These are phyloP conservation scores for Podila horticola DNA, from an alignment of 192 early-diverging fungal species.

Conservation along the genomic window DNA sequence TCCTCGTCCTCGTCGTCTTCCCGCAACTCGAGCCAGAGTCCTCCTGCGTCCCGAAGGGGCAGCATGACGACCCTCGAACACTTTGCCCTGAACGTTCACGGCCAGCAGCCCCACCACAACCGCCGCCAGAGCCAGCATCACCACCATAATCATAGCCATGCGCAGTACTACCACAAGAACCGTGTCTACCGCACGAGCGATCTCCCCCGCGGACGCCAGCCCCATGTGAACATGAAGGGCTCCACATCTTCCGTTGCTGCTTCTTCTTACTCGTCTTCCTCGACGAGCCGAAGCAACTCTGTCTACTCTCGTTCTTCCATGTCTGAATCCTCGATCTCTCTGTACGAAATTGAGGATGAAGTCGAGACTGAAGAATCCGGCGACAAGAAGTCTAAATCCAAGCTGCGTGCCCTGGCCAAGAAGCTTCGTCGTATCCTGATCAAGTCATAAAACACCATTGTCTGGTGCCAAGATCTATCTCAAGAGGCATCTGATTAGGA, in stretches of 20 bases:
- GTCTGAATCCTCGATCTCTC: neutral
- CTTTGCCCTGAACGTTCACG: neutral
- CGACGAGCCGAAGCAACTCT: neutral
- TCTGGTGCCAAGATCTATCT: neutral
- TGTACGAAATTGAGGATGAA: neutral
- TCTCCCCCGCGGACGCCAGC: conserved; percentile 17
- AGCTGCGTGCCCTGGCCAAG: conserved; percentile 5
- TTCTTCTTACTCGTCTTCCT: neutral
- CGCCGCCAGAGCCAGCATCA: neutral
- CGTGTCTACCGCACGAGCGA: conserved; percentile 19
- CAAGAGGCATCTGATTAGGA: too few relatives aligned
- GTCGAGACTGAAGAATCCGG: neutral
- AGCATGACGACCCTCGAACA: neutral
- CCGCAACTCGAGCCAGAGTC: conserved; percentile 4
- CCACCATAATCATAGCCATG: neutral
- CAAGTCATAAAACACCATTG: neutral
- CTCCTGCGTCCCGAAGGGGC: neutral
- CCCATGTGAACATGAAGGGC: neutral
- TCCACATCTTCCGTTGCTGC: neutral
- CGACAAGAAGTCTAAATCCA: neutral
- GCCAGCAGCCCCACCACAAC: conserved; percentile 2
- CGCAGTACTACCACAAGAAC: conserved; percentile 4
- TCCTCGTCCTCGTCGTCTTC: neutral
- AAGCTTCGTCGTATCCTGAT: conserved; percentile 11
- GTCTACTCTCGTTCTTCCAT: neutral